Evolutionary conservation across 2,329 filamentous ascomycete species (phyloP).

Genomic region (Dryadomyces sulphureus): DNA sequence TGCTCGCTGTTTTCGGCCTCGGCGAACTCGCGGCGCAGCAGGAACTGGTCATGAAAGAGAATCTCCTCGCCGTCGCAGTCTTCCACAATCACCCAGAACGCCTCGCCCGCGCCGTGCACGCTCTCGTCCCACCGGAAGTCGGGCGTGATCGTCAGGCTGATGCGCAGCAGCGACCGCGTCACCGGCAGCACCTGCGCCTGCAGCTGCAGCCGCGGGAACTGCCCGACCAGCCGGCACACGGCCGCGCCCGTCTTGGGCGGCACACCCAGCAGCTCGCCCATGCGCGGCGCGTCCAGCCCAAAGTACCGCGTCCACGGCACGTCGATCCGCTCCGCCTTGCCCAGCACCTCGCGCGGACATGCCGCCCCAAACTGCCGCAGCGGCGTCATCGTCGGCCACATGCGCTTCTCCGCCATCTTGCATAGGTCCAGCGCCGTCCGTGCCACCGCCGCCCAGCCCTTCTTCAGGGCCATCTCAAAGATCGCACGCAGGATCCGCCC

Average conservation of each 20-base stretch:
- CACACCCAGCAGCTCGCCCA: conserved; percentile 87
- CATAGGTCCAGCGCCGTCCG: conserved; percentile 88
- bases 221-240: conserved; percentile 75
- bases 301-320: conserved; percentile 91
- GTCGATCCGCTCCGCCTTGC: conserved; percentile 88
- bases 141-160: conserved; percentile 82
- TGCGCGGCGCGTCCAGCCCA: conserved; percentile 86
- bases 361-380: conserved; percentile 65
- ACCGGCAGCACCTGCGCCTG: conserved; percentile 91
- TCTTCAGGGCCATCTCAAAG: conserved; percentile 94
- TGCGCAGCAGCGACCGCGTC: conserved; percentile 79
- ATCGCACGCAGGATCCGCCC: conserved; percentile 90
- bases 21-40: conserved; percentile 82
- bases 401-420: conserved; percentile 98
- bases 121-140: conserved; percentile 93
- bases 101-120: conserved; percentile 76
- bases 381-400: conserved; percentile 99
- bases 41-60: conserved; percentile 84
- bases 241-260: conserved; percentile 70
- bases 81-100: conserved; percentile 94
- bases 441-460: conserved; percentile 87
- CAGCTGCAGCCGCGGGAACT: conserved; percentile 85
- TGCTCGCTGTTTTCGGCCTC: conserved; percentile 69
- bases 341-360: conserved; percentile 72
- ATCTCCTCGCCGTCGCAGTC: conserved; percentile 96